Evolutionary conservation across 805 yeast species (phyloP).

Genomic region (Wilhelminamyces savonicus): DNA sequence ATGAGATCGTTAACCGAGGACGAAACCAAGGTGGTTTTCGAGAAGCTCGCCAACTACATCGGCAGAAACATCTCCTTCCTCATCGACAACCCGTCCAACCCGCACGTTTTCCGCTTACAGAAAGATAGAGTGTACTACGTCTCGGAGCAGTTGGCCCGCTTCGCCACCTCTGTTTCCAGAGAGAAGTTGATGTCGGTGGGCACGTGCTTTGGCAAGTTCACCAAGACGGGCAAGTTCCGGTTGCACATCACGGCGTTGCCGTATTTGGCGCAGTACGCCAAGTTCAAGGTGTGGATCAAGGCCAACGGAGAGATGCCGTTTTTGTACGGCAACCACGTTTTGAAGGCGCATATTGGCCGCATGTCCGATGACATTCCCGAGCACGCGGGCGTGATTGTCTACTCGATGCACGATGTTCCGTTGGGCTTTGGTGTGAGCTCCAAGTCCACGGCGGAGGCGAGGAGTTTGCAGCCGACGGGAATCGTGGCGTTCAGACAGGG

Average conservation of each 20-base stretch:
- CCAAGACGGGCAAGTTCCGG: conserved; percentile 95
- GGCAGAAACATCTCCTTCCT: conserved; percentile 91
- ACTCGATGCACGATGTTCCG: conserved; percentile 87
- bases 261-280: conserved; percentile 79
- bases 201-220: conserved; percentile 90
- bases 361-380: conserved; percentile 98
- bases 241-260: conserved; percentile 89
- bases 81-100: conserved; percentile 79
- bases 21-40: conserved; percentile 93
- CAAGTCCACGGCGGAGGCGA: conserved; percentile 82
- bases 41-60: conserved; percentile 90
- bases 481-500: conserved; percentile 96
- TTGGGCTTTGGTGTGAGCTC: conserved; percentile 95
- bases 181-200: conserved; percentile 89
- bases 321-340: conserved; percentile 90
- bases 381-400: conserved; percentile 92
- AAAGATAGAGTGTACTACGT: conserved; percentile 96
- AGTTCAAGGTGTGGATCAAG: conserved; percentile 93
- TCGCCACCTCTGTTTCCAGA: conserved; percentile 89
- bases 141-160: conserved; percentile 70
- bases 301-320: conserved; percentile 98
- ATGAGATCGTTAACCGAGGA: conserved; percentile 97
- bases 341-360: conserved; percentile 94
- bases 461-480: conserved; percentile 85
- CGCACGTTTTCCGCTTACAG: conserved; percentile 92